Conservation (phyloP, 257 asterid genomes). For the Salvia hispanica region DNA sequence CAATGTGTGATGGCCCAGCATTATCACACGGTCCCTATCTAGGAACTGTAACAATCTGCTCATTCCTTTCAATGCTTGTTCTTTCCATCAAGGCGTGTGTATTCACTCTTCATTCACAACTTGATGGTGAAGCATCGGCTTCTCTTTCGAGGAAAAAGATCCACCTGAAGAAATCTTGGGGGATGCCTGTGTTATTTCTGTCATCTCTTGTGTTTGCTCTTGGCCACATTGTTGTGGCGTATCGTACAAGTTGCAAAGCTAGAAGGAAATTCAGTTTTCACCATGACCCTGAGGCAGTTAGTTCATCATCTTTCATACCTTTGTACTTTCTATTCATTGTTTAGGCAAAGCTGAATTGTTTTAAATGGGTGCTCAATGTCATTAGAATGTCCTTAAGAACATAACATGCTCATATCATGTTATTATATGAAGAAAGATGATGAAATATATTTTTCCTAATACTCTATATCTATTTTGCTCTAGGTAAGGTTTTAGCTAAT, state of each 20-base stretch:
- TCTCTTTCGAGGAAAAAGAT: slow-evolving; percentile 81
- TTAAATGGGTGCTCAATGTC: neutral
- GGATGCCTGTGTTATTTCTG: slow-evolving; percentile 94
- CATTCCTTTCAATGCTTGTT: slow-evolving; percentile 63
- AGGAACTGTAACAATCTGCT: slow-evolving; percentile 83
- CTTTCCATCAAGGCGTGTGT: slow-evolving; percentile 85
- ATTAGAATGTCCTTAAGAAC: neutral
- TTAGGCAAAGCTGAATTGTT: neutral
- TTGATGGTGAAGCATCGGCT: slow-evolving; percentile 69
- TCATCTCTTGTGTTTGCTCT: slow-evolving; percentile 95
- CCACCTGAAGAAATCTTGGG: slow-evolving; percentile 97
- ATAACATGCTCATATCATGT: neutral
- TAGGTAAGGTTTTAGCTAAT: neutral
- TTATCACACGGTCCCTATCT: slow-evolving; percentile 87
- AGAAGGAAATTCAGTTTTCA: slow-evolving; percentile 88
- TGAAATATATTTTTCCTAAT: neutral
- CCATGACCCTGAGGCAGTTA: slow-evolving; percentile 92
- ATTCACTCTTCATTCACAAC: slow-evolving; percentile 79
- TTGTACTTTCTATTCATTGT: neutral
- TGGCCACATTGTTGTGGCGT: slow-evolving; percentile 93
- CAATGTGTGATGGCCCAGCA: slow-evolving; percentile 66
- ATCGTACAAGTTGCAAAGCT: slow-evolving; percentile 88
- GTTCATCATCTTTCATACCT: slow-evolving; percentile 30
- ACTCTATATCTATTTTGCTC: neutral
- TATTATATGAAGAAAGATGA: neutral